These are phyloP conservation scores for Saccharum officinarum DNA, from an alignment of 176 grass and related monocot genomes.

Conservation along the genomic window DNA sequence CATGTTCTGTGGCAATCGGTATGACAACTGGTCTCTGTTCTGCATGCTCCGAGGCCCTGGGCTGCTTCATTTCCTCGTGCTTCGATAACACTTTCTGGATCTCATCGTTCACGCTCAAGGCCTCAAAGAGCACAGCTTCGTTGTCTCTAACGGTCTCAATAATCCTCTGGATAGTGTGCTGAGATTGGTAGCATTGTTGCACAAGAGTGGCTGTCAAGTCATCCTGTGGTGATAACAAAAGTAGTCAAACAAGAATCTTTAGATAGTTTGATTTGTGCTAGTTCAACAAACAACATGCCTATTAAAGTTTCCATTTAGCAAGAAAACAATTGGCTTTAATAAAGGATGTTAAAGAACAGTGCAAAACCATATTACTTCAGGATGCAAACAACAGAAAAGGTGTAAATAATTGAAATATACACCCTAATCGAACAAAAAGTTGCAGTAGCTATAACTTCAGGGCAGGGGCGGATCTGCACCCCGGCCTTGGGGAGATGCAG, in stretches of 20 bases:
- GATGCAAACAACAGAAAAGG: background rate
- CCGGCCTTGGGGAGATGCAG: too few species aligned
- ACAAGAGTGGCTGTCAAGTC: slow-evolving; percentile 85
- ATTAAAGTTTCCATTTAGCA: background rate
- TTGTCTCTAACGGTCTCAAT: slow-evolving; percentile 77
- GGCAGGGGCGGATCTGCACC: too few species aligned
- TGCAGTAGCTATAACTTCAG: background rate
- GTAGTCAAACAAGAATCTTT: slow-evolving; percentile 24
- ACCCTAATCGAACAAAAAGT: background rate
- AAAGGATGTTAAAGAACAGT: background rate
- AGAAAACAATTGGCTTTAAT: slow-evolving; percentile 8
- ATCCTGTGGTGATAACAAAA: slow-evolving; percentile 55
- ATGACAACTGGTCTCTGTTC: slow-evolving; percentile 75
- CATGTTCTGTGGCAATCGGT: slow-evolving; percentile 77
- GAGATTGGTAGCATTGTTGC: slow-evolving; percentile 87
- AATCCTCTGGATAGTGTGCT: slow-evolving; percentile 87
- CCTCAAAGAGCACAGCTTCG: slow-evolving; percentile 89
- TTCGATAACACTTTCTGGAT: slow-evolving; percentile 79
- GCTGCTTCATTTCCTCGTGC: slow-evolving; percentile 80
- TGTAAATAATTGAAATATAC: too few species aligned
- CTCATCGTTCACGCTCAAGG: slow-evolving; percentile 96
- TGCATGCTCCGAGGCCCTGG: slow-evolving; percentile 25
- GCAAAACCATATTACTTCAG: background rate
- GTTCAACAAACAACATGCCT: background rate
- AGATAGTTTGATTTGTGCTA: slow-evolving; percentile 7